Evolutionary conservation across 2,329 filamentous ascomycete species (phyloP), one percentile per base, ranked within the genome.

Genomic region (Penicillium carneum): DNA sequence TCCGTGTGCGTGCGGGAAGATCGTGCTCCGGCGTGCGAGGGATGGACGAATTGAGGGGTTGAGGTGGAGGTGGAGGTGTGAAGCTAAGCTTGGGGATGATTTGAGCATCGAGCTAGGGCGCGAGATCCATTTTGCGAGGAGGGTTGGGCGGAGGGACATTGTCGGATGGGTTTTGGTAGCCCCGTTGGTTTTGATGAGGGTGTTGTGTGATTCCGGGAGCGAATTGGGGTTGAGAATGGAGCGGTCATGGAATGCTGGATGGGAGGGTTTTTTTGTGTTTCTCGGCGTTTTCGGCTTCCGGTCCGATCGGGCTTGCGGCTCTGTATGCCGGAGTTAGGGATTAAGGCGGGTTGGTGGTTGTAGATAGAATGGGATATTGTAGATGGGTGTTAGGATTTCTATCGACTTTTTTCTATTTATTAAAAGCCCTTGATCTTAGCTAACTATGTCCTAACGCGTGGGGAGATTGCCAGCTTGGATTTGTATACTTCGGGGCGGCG

Each of bases 101-200:
- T 61, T 61, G 31, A 64, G 52, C n/a, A 70, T 47, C 47, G 50
- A 47, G 11, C 60, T 43, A n/a, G 65, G 49, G 14, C 66, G 66
- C 34, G 65, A 63, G 52, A 71, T 47, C 72, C 68, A 72, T 59
- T 66, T 66, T n/a, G 66, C 55, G n/a, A 66, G 34, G 16, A 64
- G 46, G 18, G 52, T 48, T 18, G 55, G 54, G 14, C 62, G 62
- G 29, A 69, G 31, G 29, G 66, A 52, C 59, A 68, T 68, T 11
- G n/a, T 52, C 7, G 16, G 10, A 39, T 42, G 20, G 16, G 2
- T 18, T 14, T 1, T 20, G 8, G 9, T 7, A 5, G 26, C 26
- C 36, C 23, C 42, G n/a, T 4, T 4, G 11, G 29, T 26, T 39
- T 7, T 52, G 4, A n/a, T 14, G 26, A 31, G 36, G n/a, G 36